Conservation (phyloP, 1,139 yeast genomes). For the Lodderomyces parapsilosis region DNA sequence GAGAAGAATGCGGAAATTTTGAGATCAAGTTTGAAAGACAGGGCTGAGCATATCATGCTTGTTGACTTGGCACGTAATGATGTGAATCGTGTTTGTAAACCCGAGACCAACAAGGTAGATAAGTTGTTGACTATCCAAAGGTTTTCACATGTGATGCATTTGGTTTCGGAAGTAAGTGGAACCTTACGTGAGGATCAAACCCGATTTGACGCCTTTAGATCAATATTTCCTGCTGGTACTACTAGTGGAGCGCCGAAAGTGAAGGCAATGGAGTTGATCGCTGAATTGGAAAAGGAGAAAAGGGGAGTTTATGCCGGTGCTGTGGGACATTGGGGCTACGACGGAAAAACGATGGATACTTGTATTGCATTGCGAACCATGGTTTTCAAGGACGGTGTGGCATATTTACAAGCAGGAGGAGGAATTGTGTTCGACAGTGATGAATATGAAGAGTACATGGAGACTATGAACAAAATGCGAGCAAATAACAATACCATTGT, state of each 20-base stretch:
- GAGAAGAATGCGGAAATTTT: conserved; percentile 75
- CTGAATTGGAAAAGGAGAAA: conserved; percentile 84
- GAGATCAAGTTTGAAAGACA: conserved; percentile 79
- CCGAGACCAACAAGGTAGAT: conserved; percentile 80
- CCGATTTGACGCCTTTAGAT: conserved; percentile 93
- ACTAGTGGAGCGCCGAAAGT: conserved; percentile 98
- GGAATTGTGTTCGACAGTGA: conserved; percentile 96
- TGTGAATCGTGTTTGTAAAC: conserved; percentile 90
- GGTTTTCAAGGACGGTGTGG: conserved; percentile 88
- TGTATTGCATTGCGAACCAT: conserved; percentile 96
- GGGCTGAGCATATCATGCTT: conserved; percentile 98
- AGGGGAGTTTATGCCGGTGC: conserved; percentile 99
- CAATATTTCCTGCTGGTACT: conserved; percentile 98
- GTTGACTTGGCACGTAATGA: conserved; percentile 97
- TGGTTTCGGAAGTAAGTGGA: conserved; percentile 94
- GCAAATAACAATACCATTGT: conserved; percentile 88
- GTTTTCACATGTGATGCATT: conserved; percentile 96
- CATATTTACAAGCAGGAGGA: conserved; percentile 97
- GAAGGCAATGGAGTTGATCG: conserved; percentile 91
- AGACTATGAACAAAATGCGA: conserved; percentile 95
- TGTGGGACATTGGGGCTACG: conserved; percentile 98
- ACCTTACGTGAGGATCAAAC: conserved; percentile 79
- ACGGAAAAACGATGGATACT: conserved; percentile 90
- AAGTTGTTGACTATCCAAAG: conserved; percentile 85
- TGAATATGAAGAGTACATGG: conserved; percentile 91